A percentile compares a stretch with the other conserved stretches of the same genome.
Evolutionary conservation across 2,329 filamentous ascomycete species (phyloP).

Genomic region (Cercospora berteroae): DNA sequence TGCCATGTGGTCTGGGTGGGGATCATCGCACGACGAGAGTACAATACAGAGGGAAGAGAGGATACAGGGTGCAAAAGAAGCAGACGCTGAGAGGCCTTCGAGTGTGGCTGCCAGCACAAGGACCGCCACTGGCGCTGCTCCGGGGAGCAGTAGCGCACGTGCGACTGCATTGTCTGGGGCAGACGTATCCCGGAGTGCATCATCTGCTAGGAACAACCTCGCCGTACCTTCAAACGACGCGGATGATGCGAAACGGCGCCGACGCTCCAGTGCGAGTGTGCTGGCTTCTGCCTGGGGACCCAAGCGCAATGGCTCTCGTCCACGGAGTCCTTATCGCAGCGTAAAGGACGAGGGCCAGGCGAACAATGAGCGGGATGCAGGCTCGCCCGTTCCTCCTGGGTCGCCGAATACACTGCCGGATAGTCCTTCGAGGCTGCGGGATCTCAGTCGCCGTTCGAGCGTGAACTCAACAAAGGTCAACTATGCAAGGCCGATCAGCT

Average conservation of each 20-base stretch:
- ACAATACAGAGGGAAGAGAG: conserved; percentile 63
- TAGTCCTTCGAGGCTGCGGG: conserved; percentile 18
- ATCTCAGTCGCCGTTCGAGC: conserved; percentile 25
- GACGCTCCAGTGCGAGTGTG: conserved; percentile 26
- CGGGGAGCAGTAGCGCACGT: conserved; percentile 7
- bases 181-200: conserved; percentile 2
- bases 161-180: conserved; percentile 11
- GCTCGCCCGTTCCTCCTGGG: conserved; percentile 8
- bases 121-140: background rate
- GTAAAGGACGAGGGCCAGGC: conserved; percentile 31
- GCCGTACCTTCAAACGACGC: conserved; percentile 15
- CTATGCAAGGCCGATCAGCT: conserved; percentile 32
- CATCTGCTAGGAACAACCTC: conserved; percentile 11
- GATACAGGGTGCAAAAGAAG: conserved; percentile 34
- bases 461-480: conserved; percentile 20
- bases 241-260: conserved; percentile 21
- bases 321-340: conserved; percentile 27
- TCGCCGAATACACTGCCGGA: background rate
- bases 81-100: conserved; percentile 1
- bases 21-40: conserved; percentile 80
- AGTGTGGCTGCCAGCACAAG: conserved; percentile 10
- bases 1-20: conserved; percentile 82
- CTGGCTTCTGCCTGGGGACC: conserved; percentile 23
- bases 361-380: conserved; percentile 11
- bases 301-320: conserved; percentile 18